A percentile compares a stretch with the other conserved stretches of the same genome.
phyloP scores from a whole-genome alignment of 345 rosid species.

The Pseudoturritis turrita region DNA sequence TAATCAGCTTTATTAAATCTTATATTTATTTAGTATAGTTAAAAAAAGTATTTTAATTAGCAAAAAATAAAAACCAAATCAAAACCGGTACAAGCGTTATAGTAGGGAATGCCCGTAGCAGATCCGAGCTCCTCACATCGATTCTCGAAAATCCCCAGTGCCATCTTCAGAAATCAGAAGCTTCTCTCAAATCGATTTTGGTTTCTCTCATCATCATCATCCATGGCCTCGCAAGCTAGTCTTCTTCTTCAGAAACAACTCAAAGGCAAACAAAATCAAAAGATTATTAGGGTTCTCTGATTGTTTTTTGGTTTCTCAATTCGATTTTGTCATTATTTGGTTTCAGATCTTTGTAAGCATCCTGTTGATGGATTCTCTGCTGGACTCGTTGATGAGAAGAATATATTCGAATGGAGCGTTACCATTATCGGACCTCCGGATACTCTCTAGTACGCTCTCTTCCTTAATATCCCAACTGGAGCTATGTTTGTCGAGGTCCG shows the following conservation, averaged over 20 bases:
- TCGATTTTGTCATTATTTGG: neutral
- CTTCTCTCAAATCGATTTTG: neutral
- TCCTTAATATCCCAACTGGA: neutral
- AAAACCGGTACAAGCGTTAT: too few species aligned
- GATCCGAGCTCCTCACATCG: too few species aligned
- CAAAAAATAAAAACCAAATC: too few species aligned
- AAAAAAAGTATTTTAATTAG: too few species aligned
- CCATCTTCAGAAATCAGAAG: constrained; percentile 10
- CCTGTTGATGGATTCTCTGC: constrained; percentile 99
- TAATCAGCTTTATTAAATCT: too few species aligned
- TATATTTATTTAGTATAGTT: too few species aligned
- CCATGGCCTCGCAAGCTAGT: constrained; percentile 75
- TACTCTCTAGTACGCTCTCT: constrained; percentile 64
- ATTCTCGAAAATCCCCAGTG: neutral
- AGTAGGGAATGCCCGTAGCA: too few species aligned
- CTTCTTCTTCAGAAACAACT: constrained; percentile 98
- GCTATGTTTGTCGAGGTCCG: too few species aligned
- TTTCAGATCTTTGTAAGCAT: constrained; percentile 92
- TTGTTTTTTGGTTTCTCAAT: neutral
- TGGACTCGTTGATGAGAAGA: constrained; percentile 90
- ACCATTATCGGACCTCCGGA: constrained; percentile 96
- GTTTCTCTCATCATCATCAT: neutral
- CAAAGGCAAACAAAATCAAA: constrained; percentile 43
- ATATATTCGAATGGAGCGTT: constrained; percentile 94
- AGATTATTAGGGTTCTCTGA: neutral